Percentiles rank a stretch among this genome's conserved stretches.
Conservation (phyloP, 2,329 filamentous ascomycete species). For the Nannizzia gypsea region DNA sequence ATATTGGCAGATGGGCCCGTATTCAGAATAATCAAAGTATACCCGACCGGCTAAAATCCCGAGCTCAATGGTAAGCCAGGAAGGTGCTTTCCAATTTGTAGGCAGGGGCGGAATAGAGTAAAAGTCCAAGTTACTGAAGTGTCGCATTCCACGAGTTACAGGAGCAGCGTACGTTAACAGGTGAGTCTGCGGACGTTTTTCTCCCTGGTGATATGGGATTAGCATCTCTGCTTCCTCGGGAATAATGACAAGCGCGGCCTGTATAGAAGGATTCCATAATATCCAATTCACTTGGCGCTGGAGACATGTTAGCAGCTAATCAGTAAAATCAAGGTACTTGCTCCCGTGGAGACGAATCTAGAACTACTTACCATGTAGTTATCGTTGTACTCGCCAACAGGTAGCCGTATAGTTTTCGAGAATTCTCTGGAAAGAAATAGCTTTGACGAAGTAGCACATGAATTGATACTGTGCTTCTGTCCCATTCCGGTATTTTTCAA, state of each 20-base stretch:
- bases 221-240: constrained; percentile 52
- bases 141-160: constrained; percentile 47
- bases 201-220: constrained; percentile 34
- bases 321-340: background rate
- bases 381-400: constrained; percentile 7
- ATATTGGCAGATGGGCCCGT: constrained; percentile 12
- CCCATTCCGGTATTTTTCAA: constrained; percentile 32
- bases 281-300: constrained; percentile 49
- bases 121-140: constrained; percentile 45
- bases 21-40: constrained; percentile 34
- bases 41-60: constrained; percentile 50
- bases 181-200: constrained; percentile 22
- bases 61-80: constrained; percentile 47
- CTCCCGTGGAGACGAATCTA: too few species aligned
- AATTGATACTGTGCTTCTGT: constrained; percentile 23
- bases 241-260: constrained; percentile 46
- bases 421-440: constrained; percentile 12
- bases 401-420: constrained; percentile 9
- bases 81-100: constrained; percentile 31
- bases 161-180: constrained; percentile 50
- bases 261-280: constrained; percentile 39
- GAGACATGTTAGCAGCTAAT: constrained; percentile 17
- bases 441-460: constrained; percentile 7
- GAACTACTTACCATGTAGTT: constrained; percentile 10
- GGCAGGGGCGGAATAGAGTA: constrained; percentile 42